Evolutionary conservation across 2,329 filamentous ascomycete species (phyloP).

Genomic region (Pseudopithomyces chartarum): DNA sequence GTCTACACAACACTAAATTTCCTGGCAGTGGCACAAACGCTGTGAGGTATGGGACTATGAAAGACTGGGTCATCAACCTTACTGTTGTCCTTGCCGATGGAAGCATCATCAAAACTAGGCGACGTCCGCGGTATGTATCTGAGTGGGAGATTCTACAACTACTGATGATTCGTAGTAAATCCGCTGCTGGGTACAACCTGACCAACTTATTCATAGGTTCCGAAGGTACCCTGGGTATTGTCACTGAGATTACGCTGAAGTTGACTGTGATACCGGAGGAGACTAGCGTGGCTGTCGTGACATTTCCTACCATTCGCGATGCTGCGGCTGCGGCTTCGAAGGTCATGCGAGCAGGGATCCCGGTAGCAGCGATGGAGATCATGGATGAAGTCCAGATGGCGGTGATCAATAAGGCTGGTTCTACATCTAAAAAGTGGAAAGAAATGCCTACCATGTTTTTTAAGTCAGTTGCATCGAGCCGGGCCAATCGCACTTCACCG

Average conservation of each 20-base stretch:
- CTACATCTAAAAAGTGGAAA: slow-evolving; percentile 73
- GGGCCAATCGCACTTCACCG: slow-evolving; percentile 1
- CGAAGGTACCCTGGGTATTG: slow-evolving; percentile 79
- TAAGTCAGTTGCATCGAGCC: slow-evolving; percentile 59
- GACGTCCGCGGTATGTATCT: slow-evolving; percentile 63
- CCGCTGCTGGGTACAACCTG: slow-evolving; percentile 81
- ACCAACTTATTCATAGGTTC: slow-evolving; percentile 80
- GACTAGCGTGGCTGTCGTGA: slow-evolving; percentile 78
- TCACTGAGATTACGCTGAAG: slow-evolving; percentile 83
- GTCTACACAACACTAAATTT: slow-evolving; percentile 36
- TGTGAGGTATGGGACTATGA: slow-evolving; percentile 83
- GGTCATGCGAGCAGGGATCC: slow-evolving; percentile 76
- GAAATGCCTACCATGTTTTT: slow-evolving; percentile 81
- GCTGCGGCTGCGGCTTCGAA: slow-evolving; percentile 75
- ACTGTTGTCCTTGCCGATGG: slow-evolving; percentile 82
- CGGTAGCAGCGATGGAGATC: slow-evolving; percentile 79
- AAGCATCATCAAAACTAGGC: slow-evolving; percentile 76
- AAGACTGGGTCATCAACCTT: slow-evolving; percentile 83
- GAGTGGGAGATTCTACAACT: not conserved
- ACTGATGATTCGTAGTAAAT: slow-evolving; percentile 58
- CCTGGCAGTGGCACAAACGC: slow-evolving; percentile 73
- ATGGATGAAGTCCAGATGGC: slow-evolving; percentile 90
- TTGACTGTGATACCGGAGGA: slow-evolving; percentile 77
- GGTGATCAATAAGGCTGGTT: slow-evolving; percentile 76
- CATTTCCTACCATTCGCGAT: slow-evolving; percentile 76